A percentile compares a stretch with the other conserved stretches of the same genome.
These are phyloP conservation scores for Psilocybe cubensis DNA, from an alignment of 768 basidiomycete species.

Conservation along the genomic window DNA sequence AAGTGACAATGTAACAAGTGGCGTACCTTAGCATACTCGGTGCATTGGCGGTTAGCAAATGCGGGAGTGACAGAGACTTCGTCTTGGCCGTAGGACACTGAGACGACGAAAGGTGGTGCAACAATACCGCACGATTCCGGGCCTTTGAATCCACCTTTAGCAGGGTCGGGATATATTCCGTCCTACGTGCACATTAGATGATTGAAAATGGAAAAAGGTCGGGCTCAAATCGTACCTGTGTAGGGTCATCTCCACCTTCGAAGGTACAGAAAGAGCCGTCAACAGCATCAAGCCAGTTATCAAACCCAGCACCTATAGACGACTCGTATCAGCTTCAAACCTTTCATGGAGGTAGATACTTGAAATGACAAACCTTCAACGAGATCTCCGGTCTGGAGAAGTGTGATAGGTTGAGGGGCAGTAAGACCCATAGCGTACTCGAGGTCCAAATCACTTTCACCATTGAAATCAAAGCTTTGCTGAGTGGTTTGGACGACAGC, in stretches of 20 bases:
- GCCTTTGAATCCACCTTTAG: slow-evolving; percentile 30
- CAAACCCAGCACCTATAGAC: slow-evolving; percentile 43
- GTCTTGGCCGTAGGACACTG: slow-evolving; percentile 38
- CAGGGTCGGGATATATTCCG: slow-evolving; percentile 23
- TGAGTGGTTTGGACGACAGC: slow-evolving; percentile 47
- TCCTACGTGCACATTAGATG: slow-evolving; percentile 8
- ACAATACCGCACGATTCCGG: slow-evolving; percentile 42
- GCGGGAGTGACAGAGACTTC: slow-evolving; percentile 31
- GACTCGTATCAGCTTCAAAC: not conserved
- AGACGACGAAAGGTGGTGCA: slow-evolving; percentile 37
- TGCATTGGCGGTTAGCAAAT: slow-evolving; percentile 38
- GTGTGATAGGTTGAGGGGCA: slow-evolving; percentile 37
- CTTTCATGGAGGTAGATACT: not conserved
- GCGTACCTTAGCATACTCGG: slow-evolving; percentile 34
- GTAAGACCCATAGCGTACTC: slow-evolving; percentile 57
- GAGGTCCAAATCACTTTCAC: slow-evolving; percentile 61
- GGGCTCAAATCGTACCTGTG: slow-evolving; percentile 22
- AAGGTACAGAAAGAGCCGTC: slow-evolving; percentile 48
- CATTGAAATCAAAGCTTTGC: slow-evolving; percentile 50
- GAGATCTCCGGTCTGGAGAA: slow-evolving; percentile 50
- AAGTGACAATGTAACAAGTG: not conserved
- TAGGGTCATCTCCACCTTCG: slow-evolving; percentile 47
- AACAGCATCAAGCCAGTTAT: slow-evolving; percentile 52
- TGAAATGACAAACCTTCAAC: slow-evolving; percentile 33
- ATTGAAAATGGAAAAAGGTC: not conserved